phyloP scores from a whole-genome alignment of 306 rosid genomes.

The Arachis hypogaea region DNA sequence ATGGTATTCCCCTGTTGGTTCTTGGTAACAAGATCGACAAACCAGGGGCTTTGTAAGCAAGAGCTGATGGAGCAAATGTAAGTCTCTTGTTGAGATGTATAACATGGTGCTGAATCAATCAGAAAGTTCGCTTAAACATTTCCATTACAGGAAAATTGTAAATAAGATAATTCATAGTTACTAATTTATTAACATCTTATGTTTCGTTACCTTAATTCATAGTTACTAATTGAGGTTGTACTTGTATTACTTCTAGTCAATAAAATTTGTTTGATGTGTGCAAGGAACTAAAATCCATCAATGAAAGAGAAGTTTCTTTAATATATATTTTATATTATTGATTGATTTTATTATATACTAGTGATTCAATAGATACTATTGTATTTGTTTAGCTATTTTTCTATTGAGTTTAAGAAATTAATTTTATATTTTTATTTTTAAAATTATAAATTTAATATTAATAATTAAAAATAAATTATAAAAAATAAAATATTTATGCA shows the following conservation, averaged over 20 bases:
- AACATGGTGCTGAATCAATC: conserved; percentile 20
- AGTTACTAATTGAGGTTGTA: neutral
- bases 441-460: no score
- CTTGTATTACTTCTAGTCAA: neutral
- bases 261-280: conserved; percentile 33
- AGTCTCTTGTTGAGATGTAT: conserved; percentile 37
- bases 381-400: no score
- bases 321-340: no score
- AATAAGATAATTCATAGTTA: neutral
- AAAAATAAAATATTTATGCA: no score
- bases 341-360: no score
- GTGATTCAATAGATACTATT: no score
- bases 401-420: no score
- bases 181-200: conserved; percentile 2
- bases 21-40: conserved; percentile 71
- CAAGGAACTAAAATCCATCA: conserved; percentile 67
- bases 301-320: conserved; percentile 58
- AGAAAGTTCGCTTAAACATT: conserved; percentile 26
- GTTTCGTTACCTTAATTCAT: neutral
- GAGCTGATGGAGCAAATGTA: conserved; percentile 65
- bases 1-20: conserved; percentile 63
- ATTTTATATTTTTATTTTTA: no score
- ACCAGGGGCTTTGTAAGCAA: conserved; percentile 54
- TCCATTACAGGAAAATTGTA: neutral
- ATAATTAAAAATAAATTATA: no score